A percentile compares a stretch with the other conserved stretches of the same genome.
phyloP scores from a whole-genome alignment of 2,329 filamentous ascomycete genomes.

The Cordyceps fumosorosea region DNA sequence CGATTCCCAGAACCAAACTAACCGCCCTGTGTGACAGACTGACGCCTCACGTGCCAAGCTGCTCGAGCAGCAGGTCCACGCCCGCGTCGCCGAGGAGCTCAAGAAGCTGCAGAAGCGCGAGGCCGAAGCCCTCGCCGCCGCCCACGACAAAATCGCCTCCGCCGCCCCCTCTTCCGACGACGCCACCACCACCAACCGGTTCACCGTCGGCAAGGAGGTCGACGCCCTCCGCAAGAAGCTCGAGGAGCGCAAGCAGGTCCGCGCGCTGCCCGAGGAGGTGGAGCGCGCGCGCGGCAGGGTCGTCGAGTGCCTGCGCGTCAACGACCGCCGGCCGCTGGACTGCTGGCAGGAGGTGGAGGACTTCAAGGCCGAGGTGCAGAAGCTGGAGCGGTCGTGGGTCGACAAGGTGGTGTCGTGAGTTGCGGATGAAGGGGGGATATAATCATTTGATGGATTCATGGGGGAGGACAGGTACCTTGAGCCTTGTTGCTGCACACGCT shows the following conservation, averaged over 20 bases:
- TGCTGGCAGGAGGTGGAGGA: constrained; percentile 90
- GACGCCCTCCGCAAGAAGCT: constrained; percentile 52
- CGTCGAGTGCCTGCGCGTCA: constrained; percentile 70
- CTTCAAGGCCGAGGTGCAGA: constrained; percentile 84
- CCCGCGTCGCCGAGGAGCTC: constrained; percentile 80
- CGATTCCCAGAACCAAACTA: not conserved
- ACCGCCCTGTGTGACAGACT: constrained; percentile 52
- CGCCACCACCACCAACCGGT: constrained; percentile 35
- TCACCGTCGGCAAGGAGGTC: constrained; percentile 53
- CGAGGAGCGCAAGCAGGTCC: constrained; percentile 56
- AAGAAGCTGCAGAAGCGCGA: constrained; percentile 69
- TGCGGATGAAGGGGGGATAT: constrained; percentile 9
- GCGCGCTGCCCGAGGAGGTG: constrained; percentile 63
- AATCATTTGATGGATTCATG: not conserved
- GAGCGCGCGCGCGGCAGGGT: constrained; percentile 70
- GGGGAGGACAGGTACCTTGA: not conserved
- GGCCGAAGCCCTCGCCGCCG: constrained; percentile 58
- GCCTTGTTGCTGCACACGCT: not conserved
- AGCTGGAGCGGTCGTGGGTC: constrained; percentile 81
- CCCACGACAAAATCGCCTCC: constrained; percentile 59
- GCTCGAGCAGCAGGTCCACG: constrained; percentile 81
- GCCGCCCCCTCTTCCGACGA: constrained; percentile 50
- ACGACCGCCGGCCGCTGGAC: constrained; percentile 83
- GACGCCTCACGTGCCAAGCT: constrained; percentile 79
- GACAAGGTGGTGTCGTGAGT: constrained; percentile 61